Base-by-base conservation (phyloP, 176 grass and related monocot species). In the Carex littledalei region DNA sequence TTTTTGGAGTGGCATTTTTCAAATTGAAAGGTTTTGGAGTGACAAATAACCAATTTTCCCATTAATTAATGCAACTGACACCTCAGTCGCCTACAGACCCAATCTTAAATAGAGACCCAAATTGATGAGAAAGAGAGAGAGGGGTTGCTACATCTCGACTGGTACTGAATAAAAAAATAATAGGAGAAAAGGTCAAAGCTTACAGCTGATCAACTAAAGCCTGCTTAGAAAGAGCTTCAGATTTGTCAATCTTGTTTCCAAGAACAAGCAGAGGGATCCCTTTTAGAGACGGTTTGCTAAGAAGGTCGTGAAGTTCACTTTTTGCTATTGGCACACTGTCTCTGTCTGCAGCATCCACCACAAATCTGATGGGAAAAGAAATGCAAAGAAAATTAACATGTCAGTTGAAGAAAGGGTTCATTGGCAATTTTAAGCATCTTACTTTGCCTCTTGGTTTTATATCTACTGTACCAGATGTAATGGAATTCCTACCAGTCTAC, bases 221-320 rank as follows among this genome's bases (percentile, higher is more conserved):
- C 80, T 86, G 91, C 79, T 99, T 89, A 13, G 96, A 87, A 87
- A 99, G 85, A 64, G 91, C 91, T 94, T 99, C 97, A 50, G 97
- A 99, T 89, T 90, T 99, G 67, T 99, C 97, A 84, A 99, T 95
- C 86, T 99, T 99, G 80, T 99, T 99, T 16, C 97, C 91, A 75
- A 99, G 97, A 63, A 99, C 87, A 84, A 99, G 97, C 53, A 95
- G 83, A 29, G 97, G 97, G 56, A 96, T 99, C 84, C 93, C 91
- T 87, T 73, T 80, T 85, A 99, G 91, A 76, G 97, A 99, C 16
- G 88, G 93, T 72, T 96, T 99, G 14, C 63, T 90, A 57, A 99
- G 93, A 65, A 99, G 84, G 26, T 96, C 97, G 84, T 94, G 93
- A 85, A 96, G 63, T 89, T 99, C 97, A 79, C 91, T 95, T 96